Evolutionary conservation across 176 grass and related monocot genomes (phyloP).

Genomic region (Oryza coarctata): DNA sequence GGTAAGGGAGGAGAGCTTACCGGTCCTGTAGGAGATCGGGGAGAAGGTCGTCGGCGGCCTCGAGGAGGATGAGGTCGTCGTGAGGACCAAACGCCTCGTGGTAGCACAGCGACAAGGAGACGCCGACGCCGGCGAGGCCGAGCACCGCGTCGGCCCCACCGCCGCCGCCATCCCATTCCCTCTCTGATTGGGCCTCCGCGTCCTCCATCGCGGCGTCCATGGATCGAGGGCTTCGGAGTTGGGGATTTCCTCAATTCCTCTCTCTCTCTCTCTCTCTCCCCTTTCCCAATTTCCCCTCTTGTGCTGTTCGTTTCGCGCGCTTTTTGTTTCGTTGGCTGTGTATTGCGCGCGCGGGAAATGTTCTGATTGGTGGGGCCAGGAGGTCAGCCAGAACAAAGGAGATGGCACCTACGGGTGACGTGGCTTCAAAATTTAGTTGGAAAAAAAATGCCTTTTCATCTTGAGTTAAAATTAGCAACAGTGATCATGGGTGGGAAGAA

Average conservation of each 20-base stretch:
- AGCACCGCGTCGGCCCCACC: slow-evolving; percentile 70
- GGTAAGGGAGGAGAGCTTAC: slow-evolving; percentile 34
- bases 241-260: not conserved
- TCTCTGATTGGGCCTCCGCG: not conserved
- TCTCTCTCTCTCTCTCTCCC: no score
- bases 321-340: not conserved
- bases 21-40: slow-evolving; percentile 61
- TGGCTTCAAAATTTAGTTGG: not conserved
- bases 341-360: slow-evolving; percentile 47
- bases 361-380: slow-evolving; percentile 3
- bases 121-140: slow-evolving; percentile 27
- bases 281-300: not conserved
- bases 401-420: not conserved
- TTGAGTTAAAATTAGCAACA: no score
- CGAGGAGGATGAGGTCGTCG: slow-evolving; percentile 75
- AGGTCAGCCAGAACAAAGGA: not conserved
- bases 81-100: slow-evolving; percentile 69
- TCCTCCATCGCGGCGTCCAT: slow-evolving; percentile 40
- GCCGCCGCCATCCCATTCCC: slow-evolving; percentile 31
- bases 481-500: no score
- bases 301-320: slow-evolving; percentile 22
- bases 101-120: slow-evolving; percentile 66
- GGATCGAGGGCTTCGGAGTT: not conserved
- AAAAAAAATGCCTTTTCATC: no score
- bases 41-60: slow-evolving; percentile 67